Conservation (phyloP, 441 rosid species). For the Eruca vesicaria region DNA sequence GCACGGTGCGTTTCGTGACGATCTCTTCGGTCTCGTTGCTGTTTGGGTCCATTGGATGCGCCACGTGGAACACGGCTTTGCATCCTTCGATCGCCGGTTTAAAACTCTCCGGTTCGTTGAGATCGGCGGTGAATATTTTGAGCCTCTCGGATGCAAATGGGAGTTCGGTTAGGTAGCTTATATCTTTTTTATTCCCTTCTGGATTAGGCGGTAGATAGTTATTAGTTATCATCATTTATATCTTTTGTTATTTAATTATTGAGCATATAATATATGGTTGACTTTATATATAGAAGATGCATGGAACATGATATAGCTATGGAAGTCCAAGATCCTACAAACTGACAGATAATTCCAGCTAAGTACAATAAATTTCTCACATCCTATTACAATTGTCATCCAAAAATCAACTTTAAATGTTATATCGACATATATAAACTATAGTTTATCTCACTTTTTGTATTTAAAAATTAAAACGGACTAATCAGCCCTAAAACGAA, state of each 20-base stretch:
- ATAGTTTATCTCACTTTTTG: background rate
- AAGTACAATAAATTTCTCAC: conserved; percentile 33
- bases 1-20: conserved; percentile 39
- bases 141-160: conserved; percentile 46
- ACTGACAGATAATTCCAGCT: conserved; percentile 38
- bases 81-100: conserved; percentile 47
- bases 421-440: background rate
- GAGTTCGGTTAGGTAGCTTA: conserved; percentile 42
- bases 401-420: conserved; percentile 31
- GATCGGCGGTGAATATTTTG: conserved; percentile 44
- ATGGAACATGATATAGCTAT: conserved; percentile 31
- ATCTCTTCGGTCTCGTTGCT: conserved; percentile 33
- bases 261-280: conserved; percentile 27
- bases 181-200: conserved; percentile 38
- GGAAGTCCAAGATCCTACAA: conserved; percentile 31
- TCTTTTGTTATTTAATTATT: conserved; percentile 20
- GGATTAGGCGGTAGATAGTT: background rate
- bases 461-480: background rate
- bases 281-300: conserved; percentile 23
- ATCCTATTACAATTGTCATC: conserved; percentile 11
- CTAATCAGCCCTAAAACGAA: background rate
- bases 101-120: conserved; percentile 48
- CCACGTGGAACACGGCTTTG: conserved; percentile 43
- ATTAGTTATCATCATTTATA: conserved; percentile 14
- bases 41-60: conserved; percentile 38